Base-by-base conservation (phyloP, 768 basidiomycete genomes). In the Pleurotus tuber-regium region DNA sequence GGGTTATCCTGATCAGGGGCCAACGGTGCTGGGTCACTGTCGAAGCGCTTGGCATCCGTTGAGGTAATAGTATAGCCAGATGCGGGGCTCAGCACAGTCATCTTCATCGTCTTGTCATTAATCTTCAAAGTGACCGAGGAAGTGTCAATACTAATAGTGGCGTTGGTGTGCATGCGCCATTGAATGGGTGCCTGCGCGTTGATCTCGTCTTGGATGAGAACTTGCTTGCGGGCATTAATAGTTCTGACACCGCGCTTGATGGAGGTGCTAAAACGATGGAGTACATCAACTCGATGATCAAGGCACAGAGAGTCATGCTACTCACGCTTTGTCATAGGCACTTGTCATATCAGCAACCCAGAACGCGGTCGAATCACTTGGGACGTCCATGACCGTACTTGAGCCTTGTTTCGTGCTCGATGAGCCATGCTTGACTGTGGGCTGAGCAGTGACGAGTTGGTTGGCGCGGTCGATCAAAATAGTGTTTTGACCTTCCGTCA, bases 141-240 rank as follows among this genome's bases (percentile, higher is more conserved):
- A 48, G 69, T 49, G 48, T 67, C 64, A 36, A 64, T 61, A 51
- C 65, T 60, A 30, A 92, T 66, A 3, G 92, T 92, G 9, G 96
- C 95, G 69, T 98, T 98, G 51, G 96, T 98, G 69, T 98, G 94
- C 78, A 91, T 89, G 41, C 92, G 84, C 96, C 96, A 97, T 72
- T 86, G 80, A 40, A 97, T 66, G 18, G 74, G 59, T 4, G 66
- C 72, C 28, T 76, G 67, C 2, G 84, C 71, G 14, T 68, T 76
- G 62, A 98, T 85, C 63, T 99, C 97, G 69, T 98, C 96, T 66
- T 96, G 96, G 40, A 99, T 65, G 12, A 99, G 82, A 11, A 98
- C 85, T 69, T 98, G 97, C 55, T 77, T 80, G 55, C 97, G 84
- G 30, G 71, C 74, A 67, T 98, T 98, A 57, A 98, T 61, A 53